These are phyloP conservation scores for Mycena kentingensis DNA, from an alignment of 768 basidiomycete genomes.

Conservation along the genomic window DNA sequence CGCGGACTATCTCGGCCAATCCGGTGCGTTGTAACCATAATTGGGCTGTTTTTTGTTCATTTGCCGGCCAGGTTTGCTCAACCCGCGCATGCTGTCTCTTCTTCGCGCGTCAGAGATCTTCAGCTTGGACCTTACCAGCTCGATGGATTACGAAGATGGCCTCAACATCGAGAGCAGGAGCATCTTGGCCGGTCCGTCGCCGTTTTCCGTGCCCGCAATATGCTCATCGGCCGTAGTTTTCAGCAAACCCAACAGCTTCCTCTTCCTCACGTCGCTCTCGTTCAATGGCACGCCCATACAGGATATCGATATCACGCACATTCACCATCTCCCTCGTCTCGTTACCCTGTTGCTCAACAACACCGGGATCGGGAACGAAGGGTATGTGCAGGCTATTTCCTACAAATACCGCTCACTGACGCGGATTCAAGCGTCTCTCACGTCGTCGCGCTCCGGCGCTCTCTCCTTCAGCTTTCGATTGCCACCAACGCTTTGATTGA, in stretches of 20 bases:
- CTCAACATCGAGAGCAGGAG: constrained; percentile 49
- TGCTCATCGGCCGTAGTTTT: constrained; percentile 42
- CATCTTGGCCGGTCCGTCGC: constrained; percentile 43
- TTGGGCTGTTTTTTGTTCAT: not conserved
- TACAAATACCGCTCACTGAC: constrained; percentile 12
- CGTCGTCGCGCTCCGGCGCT: constrained; percentile 55
- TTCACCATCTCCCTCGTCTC: constrained; percentile 57
- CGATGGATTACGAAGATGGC: constrained; percentile 49
- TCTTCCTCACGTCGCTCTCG: constrained; percentile 50
- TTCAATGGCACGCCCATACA: constrained; percentile 46
- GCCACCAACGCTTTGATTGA: constrained; percentile 53
- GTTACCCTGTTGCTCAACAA: constrained; percentile 48
- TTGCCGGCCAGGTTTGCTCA: constrained; percentile 54
- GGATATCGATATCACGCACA: constrained; percentile 51
- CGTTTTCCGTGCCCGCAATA: too few relatives aligned
- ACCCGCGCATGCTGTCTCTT: constrained; percentile 42
- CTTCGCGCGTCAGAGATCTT: constrained; percentile 50
- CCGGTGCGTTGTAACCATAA: constrained; percentile 22
- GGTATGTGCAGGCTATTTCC: constrained; percentile 39
- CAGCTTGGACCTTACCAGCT: constrained; percentile 46
- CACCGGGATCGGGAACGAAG: constrained; percentile 63
- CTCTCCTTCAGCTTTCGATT: constrained; percentile 54
- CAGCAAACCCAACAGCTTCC: constrained; percentile 52
- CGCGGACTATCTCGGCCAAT: constrained; percentile 32
- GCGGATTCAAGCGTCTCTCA: constrained; percentile 51